These are phyloP conservation scores for Setaria italica DNA, from an alignment of 202 grass and related monocot species.

Conservation along the genomic window DNA sequence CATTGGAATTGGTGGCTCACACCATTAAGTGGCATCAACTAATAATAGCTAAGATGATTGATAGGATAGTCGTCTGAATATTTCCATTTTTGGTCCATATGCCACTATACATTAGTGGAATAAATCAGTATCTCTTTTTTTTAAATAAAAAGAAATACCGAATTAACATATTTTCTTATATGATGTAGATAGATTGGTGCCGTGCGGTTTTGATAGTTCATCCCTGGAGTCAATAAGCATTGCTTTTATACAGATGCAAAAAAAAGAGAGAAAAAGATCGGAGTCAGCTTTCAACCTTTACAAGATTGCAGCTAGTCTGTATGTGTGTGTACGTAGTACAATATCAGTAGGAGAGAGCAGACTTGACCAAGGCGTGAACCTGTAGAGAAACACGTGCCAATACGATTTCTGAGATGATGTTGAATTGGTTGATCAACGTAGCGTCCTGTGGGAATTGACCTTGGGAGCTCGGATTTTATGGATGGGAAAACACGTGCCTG, in stretches of 20 bases:
- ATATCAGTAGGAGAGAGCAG: neutral
- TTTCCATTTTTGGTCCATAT: no score
- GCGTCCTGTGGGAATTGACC: neutral
- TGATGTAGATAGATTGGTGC: neutral
- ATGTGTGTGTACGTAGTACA: neutral
- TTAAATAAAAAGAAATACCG: neutral
- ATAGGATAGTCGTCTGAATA: no score
- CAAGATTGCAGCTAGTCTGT: neutral
- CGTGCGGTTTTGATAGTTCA: neutral
- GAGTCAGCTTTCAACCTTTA: neutral
- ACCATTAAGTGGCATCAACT: neutral
- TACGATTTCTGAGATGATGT: neutral
- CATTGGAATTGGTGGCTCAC: slow-evolving; percentile 9
- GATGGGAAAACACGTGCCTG: neutral
- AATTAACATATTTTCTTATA: neutral
- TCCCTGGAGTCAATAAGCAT: neutral
- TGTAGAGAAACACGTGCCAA: neutral
- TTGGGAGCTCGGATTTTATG: neutral
- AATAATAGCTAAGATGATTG: neutral
- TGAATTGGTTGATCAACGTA: neutral
- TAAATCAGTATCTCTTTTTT: neutral
- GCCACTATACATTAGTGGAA: no score
- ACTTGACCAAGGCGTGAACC: neutral
- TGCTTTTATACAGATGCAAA: neutral
- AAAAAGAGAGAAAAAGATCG: neutral